Evolutionary conservation across 495 filamentous ascomycete species (phyloP), one percentile per base, ranked within the genome.

Genomic region (Penicillium paradoxum): DNA sequence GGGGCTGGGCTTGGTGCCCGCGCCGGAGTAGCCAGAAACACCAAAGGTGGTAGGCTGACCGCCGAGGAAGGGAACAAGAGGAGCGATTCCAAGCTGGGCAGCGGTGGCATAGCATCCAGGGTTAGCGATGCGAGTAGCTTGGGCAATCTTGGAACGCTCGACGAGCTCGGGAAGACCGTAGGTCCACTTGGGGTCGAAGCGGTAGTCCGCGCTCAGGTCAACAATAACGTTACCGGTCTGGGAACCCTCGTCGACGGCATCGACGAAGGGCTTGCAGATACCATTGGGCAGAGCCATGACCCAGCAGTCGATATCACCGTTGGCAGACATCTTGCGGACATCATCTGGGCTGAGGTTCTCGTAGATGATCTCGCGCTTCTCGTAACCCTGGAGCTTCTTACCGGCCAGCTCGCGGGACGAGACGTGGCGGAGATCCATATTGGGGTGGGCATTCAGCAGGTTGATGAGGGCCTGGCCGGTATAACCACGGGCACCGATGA

Each of bases 211-310:
- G 34, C 89, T 95, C 29, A 98, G 80, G 70, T 98, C 93, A 49
- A 98, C 78, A 59, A 98, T 90, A 29, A 97, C 76, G 57, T 87
- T 89, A 58, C 87, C 85, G 53, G 83, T 78, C 53, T 79, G 76
- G 45, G 82, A 79, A 32, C 80, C 83, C 68, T 87, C 82, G 62
- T 92, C 81, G 41, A 98, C 82, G 24, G 93, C 92, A 56, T 97
- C 91, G 13, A 97, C 89, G 62, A 88, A 98, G 2, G 93, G 93
- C 74, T 92, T 90, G 79, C 91, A 96, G 51, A 98, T 90, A 44
- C 93, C 93, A 62, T 98, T 98, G 11, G 93, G 93, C 24, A 98
- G 80, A 33, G 93, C 93, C 90, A 97, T 95, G 30, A 98, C 89
- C 90, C 91, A 97, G 74, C 90, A 95, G 75, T 98, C 93, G 48